Conservation (phyloP, 2,329 filamentous ascomycete species). For the Ustulina deusta region DNA sequence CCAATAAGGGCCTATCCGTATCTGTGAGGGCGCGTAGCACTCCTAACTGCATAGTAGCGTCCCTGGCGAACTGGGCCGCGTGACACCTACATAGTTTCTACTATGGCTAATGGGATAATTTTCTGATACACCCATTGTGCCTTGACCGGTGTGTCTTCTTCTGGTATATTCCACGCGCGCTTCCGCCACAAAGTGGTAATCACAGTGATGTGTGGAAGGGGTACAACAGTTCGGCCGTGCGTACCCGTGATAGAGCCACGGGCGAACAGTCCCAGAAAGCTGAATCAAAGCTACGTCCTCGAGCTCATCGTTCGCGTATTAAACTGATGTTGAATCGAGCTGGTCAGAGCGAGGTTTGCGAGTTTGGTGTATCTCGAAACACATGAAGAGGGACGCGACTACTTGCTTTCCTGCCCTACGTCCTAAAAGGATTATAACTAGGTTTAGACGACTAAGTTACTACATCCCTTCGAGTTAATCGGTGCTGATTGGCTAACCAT, state of each 20-base stretch:
- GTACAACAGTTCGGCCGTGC: not conserved
- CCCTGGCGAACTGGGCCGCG: too few relatives aligned
- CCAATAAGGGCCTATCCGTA: too few relatives aligned
- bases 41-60: too few relatives aligned
- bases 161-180: not conserved
- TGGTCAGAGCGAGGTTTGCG: not conserved
- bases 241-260: not conserved
- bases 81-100: not conserved
- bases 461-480: not conserved
- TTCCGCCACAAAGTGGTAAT: not conserved
- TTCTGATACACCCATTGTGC: not conserved
- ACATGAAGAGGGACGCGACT: not conserved
- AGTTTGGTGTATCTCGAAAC: not conserved
- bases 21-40: too few relatives aligned
- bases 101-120: not conserved
- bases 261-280: not conserved
- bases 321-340: not conserved
- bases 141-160: not conserved
- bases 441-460: not conserved
- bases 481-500: slow-evolving; percentile 2
- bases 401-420: not conserved
- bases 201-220: not conserved
- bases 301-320: not conserved
- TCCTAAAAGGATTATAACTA: not conserved
- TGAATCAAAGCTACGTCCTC: not conserved